These are phyloP conservation scores for Heliamphora pulchella DNA, from an alignment of 179 eudicot species.

Conservation along the genomic window DNA sequence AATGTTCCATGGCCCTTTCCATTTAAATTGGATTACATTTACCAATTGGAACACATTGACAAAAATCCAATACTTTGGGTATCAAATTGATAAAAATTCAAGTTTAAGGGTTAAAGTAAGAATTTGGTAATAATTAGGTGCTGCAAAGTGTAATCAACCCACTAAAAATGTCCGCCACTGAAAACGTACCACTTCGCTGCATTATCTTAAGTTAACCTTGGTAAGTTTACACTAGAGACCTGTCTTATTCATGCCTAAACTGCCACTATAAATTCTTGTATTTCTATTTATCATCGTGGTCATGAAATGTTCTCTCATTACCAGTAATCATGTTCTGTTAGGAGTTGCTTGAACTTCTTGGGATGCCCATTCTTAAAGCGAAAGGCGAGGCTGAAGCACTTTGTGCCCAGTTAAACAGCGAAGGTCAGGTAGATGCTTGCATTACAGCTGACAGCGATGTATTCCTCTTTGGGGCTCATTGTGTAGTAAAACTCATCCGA, in stretches of 20 bases:
- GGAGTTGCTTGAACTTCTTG: conserved; percentile 85
- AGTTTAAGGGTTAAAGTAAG: too few species aligned
- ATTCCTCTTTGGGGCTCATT: conserved; percentile 80
- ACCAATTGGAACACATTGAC: neutral
- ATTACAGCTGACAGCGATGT: conserved; percentile 93
- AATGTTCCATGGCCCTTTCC: neutral
- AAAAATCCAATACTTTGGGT: neutral
- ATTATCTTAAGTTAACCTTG: neutral
- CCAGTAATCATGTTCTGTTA: conserved; percentile 16
- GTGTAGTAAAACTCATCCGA: conserved; percentile 61
- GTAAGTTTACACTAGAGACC: neutral
- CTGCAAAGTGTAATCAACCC: neutral
- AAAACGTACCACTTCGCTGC: neutral
- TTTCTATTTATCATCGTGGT: neutral
- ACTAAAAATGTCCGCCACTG: neutral
- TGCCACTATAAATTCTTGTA: neutral
- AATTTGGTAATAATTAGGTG: neutral
- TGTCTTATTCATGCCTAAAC: neutral
- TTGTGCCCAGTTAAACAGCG: conserved; percentile 78
- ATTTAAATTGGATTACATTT: neutral
- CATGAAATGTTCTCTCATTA: neutral
- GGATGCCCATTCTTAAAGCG: conserved; percentile 82
- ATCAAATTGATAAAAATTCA: neutral
- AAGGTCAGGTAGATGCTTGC: conserved; percentile 92
- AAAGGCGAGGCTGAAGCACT: conserved; percentile 91